These are phyloP conservation scores for Giardia duodenalis DNA, from an alignment of 208 protist species.

Conservation along the genomic window DNA sequence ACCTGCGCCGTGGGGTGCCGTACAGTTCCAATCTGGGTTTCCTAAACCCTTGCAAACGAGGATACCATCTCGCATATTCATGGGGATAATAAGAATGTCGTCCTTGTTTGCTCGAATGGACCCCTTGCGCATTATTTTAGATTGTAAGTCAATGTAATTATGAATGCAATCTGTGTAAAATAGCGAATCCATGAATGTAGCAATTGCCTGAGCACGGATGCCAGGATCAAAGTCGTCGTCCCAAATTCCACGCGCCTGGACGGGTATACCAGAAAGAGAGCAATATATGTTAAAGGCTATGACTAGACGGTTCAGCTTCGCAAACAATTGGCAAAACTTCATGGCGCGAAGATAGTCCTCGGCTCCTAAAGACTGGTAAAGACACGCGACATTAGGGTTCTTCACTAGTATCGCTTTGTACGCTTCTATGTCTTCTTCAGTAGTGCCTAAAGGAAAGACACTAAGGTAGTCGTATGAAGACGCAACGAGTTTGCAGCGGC, in stretches of 20 bases:
- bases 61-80: conserved; percentile 34
- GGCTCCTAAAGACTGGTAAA: not conserved
- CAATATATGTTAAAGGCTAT: not conserved
- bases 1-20: conserved; percentile 36
- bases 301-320: conserved; percentile 31
- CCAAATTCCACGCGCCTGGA: too few relatives aligned
- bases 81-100: conserved; percentile 26
- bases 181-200: not conserved
- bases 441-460: not conserved
- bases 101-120: conserved; percentile 27
- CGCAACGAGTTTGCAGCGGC: too few relatives aligned
- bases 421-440: not conserved
- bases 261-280: not conserved
- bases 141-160: conserved; percentile 36
- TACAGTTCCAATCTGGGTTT: conserved; percentile 36
- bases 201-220: not conserved
- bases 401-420: not conserved
- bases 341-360: conserved; percentile 33
- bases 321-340: conserved; percentile 25
- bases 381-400: not conserved
- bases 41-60: conserved; percentile 19
- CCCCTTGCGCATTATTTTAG: conserved; percentile 34
- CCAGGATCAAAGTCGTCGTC: too few relatives aligned
- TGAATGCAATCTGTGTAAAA: conserved; percentile 33
- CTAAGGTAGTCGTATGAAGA: not conserved